These are phyloP conservation scores for Hypoxylon sp. DNA, from an alignment of 2,329 filamentous ascomycete genomes.

Conservation along the genomic window DNA sequence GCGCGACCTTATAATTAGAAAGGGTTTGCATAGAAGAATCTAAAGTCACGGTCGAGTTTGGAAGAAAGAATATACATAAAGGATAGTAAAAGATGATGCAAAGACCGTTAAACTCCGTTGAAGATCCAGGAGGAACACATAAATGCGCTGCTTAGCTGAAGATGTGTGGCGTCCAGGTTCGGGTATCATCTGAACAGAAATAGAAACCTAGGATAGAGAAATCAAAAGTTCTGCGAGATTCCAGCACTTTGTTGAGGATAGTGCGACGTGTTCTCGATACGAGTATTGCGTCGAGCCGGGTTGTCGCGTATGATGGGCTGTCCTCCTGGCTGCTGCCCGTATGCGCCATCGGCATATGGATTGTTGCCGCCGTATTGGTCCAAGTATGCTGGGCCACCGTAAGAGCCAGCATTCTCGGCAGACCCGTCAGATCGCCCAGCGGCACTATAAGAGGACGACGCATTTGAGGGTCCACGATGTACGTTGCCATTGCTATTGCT, in stretches of 20 bases:
- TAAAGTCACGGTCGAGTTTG: slow-evolving; percentile 26
- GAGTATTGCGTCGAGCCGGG: slow-evolving; percentile 88
- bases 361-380: slow-evolving; percentile 70
- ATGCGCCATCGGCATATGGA: slow-evolving; percentile 64
- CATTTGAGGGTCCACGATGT: slow-evolving; percentile 91
- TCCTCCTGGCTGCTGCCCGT: slow-evolving; percentile 55
- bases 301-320: slow-evolving; percentile 94
- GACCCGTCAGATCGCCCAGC: slow-evolving; percentile 79
- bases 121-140: slow-evolving; percentile 34
- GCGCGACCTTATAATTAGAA: slow-evolving; percentile 21
- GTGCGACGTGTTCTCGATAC: slow-evolving; percentile 90
- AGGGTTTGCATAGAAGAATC: slow-evolving; percentile 23
- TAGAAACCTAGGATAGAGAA: slow-evolving; percentile 12
- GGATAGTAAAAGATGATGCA: slow-evolving; percentile 34
- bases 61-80: slow-evolving; percentile 37
- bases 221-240: slow-evolving; percentile 95
- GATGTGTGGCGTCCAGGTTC: slow-evolving; percentile 32
- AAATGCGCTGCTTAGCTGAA: slow-evolving; percentile 25
- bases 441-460: slow-evolving; percentile 93
- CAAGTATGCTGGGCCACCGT: slow-evolving; percentile 65
- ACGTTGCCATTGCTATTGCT: slow-evolving; percentile 73
- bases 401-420: slow-evolving; percentile 63
- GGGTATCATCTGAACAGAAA: slow-evolving; percentile 42
- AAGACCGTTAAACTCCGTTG: slow-evolving; percentile 37
- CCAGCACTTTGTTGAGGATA: slow-evolving; percentile 94